phyloP scores from a whole-genome alignment of 192 early-diverging fungal genomes.

The Allomyces macrogynus region DNA sequence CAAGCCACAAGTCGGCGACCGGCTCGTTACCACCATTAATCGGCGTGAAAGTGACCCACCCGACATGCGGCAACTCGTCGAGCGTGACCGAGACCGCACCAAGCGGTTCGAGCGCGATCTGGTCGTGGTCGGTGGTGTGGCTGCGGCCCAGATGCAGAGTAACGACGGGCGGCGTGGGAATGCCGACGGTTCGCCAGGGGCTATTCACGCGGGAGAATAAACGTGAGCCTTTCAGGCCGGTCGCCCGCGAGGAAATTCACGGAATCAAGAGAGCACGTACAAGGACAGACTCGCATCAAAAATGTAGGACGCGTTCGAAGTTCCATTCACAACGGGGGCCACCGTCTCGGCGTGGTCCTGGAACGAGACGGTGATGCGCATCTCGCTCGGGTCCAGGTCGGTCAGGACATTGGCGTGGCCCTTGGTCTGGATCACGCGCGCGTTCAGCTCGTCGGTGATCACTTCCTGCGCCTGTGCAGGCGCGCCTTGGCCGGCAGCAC shows the following conservation, averaged over 20 bases:
- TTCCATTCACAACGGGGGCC: neutral
- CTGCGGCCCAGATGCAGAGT: neutral
- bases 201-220: too few relatives aligned
- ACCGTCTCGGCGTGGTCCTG: neutral
- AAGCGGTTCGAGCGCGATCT: neutral
- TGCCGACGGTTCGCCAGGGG: too few relatives aligned
- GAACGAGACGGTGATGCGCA: neutral
- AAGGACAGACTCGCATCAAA: neutral
- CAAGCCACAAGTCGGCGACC: neutral
- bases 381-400: neutral
- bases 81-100: neutral
- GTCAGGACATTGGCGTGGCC: neutral
- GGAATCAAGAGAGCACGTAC: neutral
- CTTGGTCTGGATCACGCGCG: neutral
- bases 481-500: too few relatives aligned
- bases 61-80: neutral
- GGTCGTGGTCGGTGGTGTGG: neutral
- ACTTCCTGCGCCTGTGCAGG: too few relatives aligned
- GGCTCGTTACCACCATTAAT: neutral
- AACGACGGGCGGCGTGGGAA: neutral
- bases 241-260: neutral
- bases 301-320: neutral
- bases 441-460: neutral
- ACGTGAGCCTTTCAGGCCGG: neutral
- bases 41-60: neutral